These are phyloP conservation scores for Amphibolis antarctica DNA, from an alignment of 106 monocot genomes.

Conservation along the genomic window DNA sequence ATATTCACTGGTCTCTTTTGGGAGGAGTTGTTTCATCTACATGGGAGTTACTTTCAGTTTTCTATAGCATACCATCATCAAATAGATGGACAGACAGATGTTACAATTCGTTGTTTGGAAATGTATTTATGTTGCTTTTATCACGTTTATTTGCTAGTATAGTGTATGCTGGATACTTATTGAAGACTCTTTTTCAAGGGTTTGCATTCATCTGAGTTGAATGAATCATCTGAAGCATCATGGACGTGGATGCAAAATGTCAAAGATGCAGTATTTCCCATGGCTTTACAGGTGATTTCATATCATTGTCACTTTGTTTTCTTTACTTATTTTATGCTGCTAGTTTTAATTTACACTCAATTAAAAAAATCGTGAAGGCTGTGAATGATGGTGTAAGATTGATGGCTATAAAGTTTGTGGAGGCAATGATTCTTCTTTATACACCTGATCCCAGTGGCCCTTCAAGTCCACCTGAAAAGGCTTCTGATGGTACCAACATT, in stretches of 20 bases:
- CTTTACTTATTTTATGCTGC: slow-evolving; percentile 1
- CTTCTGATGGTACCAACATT: slow-evolving; percentile 29
- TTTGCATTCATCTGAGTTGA: slow-evolving; percentile 48
- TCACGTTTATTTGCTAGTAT: too few species aligned
- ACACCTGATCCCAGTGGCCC: slow-evolving; percentile 73
- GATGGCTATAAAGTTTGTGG: slow-evolving; percentile 72
- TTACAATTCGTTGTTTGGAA: too few species aligned
- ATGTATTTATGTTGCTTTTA: too few species aligned
- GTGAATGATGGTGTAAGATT: slow-evolving; percentile 67
- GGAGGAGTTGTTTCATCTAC: too few species aligned
- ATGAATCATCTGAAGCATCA: slow-evolving; percentile 43
- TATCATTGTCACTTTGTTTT: background rate
- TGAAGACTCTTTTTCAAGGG: slow-evolving; percentile 30
- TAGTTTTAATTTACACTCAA: slow-evolving; percentile 2
- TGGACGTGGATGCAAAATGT: slow-evolving; percentile 73
- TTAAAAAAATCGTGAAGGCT: slow-evolving; percentile 27
- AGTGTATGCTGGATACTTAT: too few species aligned
- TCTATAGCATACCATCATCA: too few species aligned
- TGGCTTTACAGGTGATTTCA: slow-evolving; percentile 62
- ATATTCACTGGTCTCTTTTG: too few species aligned
- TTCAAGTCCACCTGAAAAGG: slow-evolving; percentile 49
- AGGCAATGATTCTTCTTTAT: slow-evolving; percentile 68
- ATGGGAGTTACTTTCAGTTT: too few species aligned
- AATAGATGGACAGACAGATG: too few species aligned
- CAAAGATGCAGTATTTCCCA: slow-evolving; percentile 50